A percentile compares a stretch with the other conserved stretches of the same genome.
phyloP scores from a whole-genome alignment of 2,329 filamentous ascomycete species.

The Neoscytalidium dimidiatum region DNA sequence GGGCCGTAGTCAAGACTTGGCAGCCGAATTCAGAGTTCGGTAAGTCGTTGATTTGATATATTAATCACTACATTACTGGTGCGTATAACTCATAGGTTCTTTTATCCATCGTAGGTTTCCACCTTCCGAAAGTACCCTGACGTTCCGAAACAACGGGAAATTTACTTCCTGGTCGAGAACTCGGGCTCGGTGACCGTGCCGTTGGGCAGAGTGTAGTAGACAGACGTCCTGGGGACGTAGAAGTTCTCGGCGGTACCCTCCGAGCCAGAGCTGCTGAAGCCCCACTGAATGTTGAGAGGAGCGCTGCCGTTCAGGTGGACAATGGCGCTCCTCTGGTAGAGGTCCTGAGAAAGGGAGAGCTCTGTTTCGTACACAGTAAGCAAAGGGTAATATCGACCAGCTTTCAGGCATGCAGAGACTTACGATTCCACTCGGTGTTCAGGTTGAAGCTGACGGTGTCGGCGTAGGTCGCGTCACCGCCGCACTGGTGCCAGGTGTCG shows the following conservation, averaged over 20 bases:
- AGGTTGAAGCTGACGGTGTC: background rate
- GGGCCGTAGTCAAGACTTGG: no score
- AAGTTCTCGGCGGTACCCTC: background rate
- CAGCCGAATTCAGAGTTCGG: no score
- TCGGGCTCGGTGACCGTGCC: background rate
- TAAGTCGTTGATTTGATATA: background rate
- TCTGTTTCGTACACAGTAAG: background rate
- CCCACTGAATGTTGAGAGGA: background rate
- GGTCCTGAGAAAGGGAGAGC: background rate
- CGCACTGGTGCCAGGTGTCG: background rate
- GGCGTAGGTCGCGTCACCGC: background rate
- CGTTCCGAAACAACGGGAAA: no score
- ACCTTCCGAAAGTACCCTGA: no score
- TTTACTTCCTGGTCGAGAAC: conserved; percentile 8
- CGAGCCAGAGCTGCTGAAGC: background rate
- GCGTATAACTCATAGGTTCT: background rate
- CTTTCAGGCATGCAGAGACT: background rate
- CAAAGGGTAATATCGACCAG: background rate
- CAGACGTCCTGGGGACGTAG: background rate
- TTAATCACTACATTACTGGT: background rate
- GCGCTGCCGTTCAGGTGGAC: conserved; percentile 10
- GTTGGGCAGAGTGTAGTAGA: background rate
- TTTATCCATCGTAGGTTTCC: no score
- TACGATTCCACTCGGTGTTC: background rate
- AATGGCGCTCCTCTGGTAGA: background rate